These are phyloP conservation scores for Cercospora sp. DNA, from an alignment of 2,329 filamentous ascomycete species.

Conservation along the genomic window DNA sequence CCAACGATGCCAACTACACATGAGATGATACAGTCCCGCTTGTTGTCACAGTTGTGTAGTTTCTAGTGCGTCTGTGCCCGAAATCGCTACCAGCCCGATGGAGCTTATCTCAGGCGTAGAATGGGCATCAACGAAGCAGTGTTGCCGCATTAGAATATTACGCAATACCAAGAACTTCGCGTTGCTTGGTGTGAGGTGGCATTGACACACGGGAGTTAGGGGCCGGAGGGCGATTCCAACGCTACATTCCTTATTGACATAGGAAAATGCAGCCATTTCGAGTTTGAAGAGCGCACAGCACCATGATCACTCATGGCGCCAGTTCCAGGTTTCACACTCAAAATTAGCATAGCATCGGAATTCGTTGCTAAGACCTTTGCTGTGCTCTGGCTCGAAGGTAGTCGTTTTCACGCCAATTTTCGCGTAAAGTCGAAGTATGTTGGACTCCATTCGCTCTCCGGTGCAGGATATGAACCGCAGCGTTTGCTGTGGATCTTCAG, in stretches of 20 bases:
- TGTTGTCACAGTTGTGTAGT: no score
- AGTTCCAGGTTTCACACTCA: conserved; percentile 52
- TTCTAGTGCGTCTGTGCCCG: not conserved
- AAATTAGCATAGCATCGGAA: conserved; percentile 81
- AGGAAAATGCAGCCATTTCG: not conserved
- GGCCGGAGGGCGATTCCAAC: not conserved
- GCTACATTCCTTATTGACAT: not conserved
- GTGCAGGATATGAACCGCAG: conserved; percentile 66
- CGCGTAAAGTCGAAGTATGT: conserved; percentile 67
- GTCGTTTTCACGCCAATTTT: conserved; percentile 64
- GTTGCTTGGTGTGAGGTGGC: not conserved
- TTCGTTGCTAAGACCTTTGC: conserved; percentile 75
- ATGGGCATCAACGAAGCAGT: not conserved
- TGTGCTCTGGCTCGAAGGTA: conserved; percentile 67
- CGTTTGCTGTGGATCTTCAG: conserved; percentile 13
- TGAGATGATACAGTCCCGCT: no score
- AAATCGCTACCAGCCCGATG: not conserved
- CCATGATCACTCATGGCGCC: conserved; percentile 18
- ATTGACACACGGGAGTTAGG: not conserved
- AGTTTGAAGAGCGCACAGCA: not conserved
- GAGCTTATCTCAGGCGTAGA: not conserved
- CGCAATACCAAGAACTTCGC: not conserved
- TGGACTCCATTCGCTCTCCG: conserved; percentile 69
- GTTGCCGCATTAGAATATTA: not conserved
- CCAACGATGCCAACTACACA: no score